These are phyloP conservation scores for Aulographum hederae DNA, from an alignment of 2,329 filamentous ascomycete genomes.

Conservation along the genomic window DNA sequence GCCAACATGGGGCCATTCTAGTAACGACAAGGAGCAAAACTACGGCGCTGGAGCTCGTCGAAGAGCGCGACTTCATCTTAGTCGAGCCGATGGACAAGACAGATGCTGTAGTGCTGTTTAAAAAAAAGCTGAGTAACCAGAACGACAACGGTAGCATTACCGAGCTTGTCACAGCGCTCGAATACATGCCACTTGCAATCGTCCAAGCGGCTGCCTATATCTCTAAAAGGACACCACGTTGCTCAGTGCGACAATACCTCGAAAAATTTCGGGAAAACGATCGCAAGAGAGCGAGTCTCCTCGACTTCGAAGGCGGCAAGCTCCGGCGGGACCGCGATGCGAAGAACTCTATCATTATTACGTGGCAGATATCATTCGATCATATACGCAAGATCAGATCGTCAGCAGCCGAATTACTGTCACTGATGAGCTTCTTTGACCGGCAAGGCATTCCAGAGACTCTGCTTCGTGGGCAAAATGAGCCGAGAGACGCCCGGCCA, in stretches of 20 bases:
- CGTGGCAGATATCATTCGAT: constrained; percentile 3
- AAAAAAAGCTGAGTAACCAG: constrained; percentile 8
- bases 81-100: constrained; percentile 7
- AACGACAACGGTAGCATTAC: too few relatives aligned
- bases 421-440: constrained; percentile 5
- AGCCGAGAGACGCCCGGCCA: constrained; percentile 4
- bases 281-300: constrained; percentile 3
- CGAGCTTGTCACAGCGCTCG: constrained; percentile 9
- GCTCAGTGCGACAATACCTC: constrained; percentile 3
- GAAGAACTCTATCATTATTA: constrained; percentile 1
- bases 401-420: constrained; percentile 8
- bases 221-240: neutral
- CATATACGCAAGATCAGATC: constrained; percentile 5
- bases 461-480: neutral
- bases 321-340: constrained; percentile 3
- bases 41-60: constrained; percentile 4
- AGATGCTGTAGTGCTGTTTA: constrained; percentile 8
- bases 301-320: constrained; percentile 2
- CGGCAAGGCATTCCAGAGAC: constrained; percentile 1
- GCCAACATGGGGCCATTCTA: constrained; percentile 1
- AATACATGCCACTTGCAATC: constrained; percentile 16
- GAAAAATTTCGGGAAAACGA: constrained; percentile 2
- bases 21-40: constrained; percentile 6
- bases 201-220: constrained; percentile 17
- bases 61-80: neutral